Base-by-base conservation (phyloP, 1,139 yeast genomes). In the Kodamaea derodonti region DNA sequence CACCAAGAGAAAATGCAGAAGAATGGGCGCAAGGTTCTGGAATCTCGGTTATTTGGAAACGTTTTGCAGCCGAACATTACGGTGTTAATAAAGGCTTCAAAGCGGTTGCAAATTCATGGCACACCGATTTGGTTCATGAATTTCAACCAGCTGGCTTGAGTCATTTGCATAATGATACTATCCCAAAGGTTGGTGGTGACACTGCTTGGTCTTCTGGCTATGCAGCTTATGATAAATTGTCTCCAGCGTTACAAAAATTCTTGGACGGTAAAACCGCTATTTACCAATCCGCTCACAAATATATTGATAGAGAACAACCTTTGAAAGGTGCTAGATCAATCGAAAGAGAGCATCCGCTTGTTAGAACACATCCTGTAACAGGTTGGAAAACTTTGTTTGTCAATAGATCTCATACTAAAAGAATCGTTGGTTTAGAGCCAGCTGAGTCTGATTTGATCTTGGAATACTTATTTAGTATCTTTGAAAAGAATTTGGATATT, bases 161-260 rank as follows among this genome's bases (percentile, higher is more conserved):
- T 26, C 48, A 45, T 33, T 42, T 48, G 32, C 49, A 46, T 38
- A 40, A 41, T 27, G 51, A 47, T 31, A 29, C 49, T 2, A 41
- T 47, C 33, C 51, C 51, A 8, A 29, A 35, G 9, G 38, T 38
- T 11, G 51, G 48, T 13, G 51, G 51, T 23, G 51, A 47, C 36
- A 47, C 51, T 24, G 35, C 34, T 1, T 47, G 51, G 51, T 37
- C 42, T 3, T 44, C 48, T 23, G 51, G 51, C 5, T 47, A 47
- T 31, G 56, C 50, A 20, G 56, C 56, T 18, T 51, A 49, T 39
- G 56, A 51, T 32, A 51, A 51, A 41, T 49, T 51, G 38, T 48
- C 53, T 4, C 53, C 53, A 6, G 48, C 53, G 4, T 44, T 51
- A 33, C 54, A 51, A 32, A 26, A 43, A 37, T 51, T 51, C 32